Conservation (phyloP, 2,329 filamentous ascomycete genomes). For the Endocalyx cinctus region DNA sequence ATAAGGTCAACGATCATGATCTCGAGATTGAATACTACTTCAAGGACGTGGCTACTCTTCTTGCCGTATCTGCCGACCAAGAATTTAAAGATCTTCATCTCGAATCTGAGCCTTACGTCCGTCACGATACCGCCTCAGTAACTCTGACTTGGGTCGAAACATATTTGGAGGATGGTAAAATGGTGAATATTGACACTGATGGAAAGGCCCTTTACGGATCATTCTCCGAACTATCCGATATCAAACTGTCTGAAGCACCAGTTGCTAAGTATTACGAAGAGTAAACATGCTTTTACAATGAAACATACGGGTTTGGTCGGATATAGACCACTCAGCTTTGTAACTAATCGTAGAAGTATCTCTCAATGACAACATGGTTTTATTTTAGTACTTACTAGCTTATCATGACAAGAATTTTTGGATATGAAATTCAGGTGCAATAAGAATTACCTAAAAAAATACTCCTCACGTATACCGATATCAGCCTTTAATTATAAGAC, state of each 20-base stretch:
- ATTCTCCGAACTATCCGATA: slow-evolving; percentile 10
- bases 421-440: no score
- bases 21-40: slow-evolving; percentile 15
- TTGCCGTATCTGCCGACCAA: slow-evolving; percentile 12
- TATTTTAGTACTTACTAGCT: no score
- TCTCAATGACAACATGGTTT: no score
- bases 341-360: no score
- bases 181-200: slow-evolving; percentile 9
- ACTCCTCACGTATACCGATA: no score
- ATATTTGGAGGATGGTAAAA: slow-evolving; percentile 11
- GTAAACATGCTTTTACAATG: no score
- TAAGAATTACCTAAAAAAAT: no score
- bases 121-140: slow-evolving; percentile 2
- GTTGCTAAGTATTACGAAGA: slow-evolving; percentile 10
- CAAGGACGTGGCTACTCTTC: slow-evolving; percentile 8
- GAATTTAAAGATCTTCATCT: slow-evolving; percentile 11
- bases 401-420: no score
- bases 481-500: no score
- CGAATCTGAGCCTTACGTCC: slow-evolving; percentile 10
- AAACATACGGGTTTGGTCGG: no score
- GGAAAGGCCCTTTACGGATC: slow-evolving; percentile 11
- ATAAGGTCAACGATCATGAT: slow-evolving; percentile 9
- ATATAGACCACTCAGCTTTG: no score
- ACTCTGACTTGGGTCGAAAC: slow-evolving; percentile 12
- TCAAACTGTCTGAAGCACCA: slow-evolving; percentile 6